These are phyloP conservation scores for Phaeolepiota aurea DNA, from an alignment of 768 basidiomycete genomes.

Conservation along the genomic window DNA sequence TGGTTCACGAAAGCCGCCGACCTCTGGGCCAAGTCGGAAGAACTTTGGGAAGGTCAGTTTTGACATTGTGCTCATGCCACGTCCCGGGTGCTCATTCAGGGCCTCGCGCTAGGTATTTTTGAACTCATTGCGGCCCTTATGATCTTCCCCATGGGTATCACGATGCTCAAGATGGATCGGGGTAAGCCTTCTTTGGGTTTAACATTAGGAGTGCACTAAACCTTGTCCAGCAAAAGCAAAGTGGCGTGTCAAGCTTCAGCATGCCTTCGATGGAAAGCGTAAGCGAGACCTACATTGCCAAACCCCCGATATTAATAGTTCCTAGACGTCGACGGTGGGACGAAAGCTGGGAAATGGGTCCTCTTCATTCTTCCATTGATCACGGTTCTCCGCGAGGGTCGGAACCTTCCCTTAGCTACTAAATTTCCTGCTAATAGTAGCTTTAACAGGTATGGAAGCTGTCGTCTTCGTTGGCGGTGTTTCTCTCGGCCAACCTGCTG, in stretches of 20 bases:
- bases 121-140: constrained; percentile 64
- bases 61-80: background rate
- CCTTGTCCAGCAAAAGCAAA: constrained; percentile 62
- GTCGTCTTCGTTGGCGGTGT: constrained; percentile 94
- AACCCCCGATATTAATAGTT: background rate
- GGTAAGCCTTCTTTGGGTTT: constrained; percentile 14
- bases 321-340: constrained; percentile 36
- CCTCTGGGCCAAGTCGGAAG: constrained; percentile 80
- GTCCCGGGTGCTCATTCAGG: background rate
- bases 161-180: constrained; percentile 93
- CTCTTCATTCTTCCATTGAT: constrained; percentile 86
- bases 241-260: constrained; percentile 85
- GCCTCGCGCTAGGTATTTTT: constrained; percentile 50
- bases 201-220: constrained; percentile 1
- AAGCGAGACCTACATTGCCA: constrained; percentile 7
- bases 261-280: constrained; percentile 63
- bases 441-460: constrained; percentile 63
- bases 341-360: constrained; percentile 68
- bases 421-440: background rate
- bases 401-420: background rate
- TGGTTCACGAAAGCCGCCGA: constrained; percentile 90
- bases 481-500: constrained; percentile 73
- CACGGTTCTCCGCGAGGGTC: constrained; percentile 89
- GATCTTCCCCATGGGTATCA: constrained; percentile 90
- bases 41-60: constrained; percentile 83